Percentiles rank a stretch among this genome's conserved stretches.
Evolutionary conservation across 2,329 filamentous ascomycete species (phyloP).

Genomic region (Colletotrichum tropicale): DNA sequence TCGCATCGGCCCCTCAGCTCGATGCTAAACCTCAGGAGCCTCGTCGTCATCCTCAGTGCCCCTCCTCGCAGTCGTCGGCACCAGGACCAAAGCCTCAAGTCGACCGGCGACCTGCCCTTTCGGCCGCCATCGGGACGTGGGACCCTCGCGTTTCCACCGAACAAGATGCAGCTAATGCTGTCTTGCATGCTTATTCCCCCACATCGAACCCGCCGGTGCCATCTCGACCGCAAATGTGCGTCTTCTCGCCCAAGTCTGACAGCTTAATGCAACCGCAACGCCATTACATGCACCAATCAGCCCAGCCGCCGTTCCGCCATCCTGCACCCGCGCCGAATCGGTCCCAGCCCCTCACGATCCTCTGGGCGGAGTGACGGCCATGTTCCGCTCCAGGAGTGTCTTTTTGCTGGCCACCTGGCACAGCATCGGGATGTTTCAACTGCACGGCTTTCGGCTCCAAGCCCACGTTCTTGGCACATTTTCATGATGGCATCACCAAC

Average conservation of each 20-base stretch:
- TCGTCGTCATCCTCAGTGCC: background rate
- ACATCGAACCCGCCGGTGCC: background rate
- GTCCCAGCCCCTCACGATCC: background rate
- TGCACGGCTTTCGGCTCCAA: too few species aligned
- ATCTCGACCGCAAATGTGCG: background rate
- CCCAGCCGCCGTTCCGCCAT: background rate
- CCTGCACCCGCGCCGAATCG: background rate
- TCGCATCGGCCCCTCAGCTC: background rate
- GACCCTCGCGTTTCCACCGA: constrained; percentile 6
- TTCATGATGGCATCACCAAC: background rate
- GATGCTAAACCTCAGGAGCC: background rate
- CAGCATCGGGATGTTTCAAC: background rate
- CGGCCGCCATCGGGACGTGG: background rate
- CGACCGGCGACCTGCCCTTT: constrained; percentile 3
- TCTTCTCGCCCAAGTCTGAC: background rate
- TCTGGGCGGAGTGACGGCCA: background rate
- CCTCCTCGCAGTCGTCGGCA: background rate
- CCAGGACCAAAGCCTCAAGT: background rate
- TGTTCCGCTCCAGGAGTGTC: background rate
- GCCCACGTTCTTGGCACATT: background rate
- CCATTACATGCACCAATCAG: background rate
- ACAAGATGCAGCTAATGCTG: constrained; percentile 7
- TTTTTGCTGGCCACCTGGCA: background rate
- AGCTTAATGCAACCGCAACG: background rate
- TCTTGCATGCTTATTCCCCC: constrained; percentile 16